Evolutionary conservation across 176 grass and related monocot genomes (phyloP), one percentile per base, ranked within the genome.

Genomic region (Otatea glauca): DNA sequence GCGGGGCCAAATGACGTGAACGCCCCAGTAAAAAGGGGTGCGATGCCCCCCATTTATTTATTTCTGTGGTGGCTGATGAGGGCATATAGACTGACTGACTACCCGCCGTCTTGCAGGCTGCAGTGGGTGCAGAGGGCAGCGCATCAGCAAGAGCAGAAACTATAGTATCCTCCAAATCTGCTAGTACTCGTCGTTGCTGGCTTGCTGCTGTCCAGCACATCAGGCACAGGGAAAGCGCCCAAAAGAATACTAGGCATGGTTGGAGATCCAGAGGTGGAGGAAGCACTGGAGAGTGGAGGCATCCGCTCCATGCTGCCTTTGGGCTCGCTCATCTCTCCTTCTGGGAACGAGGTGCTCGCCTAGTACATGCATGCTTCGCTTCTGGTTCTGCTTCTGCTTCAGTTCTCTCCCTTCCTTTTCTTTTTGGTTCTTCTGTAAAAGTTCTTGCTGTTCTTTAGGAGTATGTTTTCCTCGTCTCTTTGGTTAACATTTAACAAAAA

Each of bases 281-380:
- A 84, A 21, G 81, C 60, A 24, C 23, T 2, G 2, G 21, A 9
- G 56, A 62, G 8, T 0, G 77, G 72, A 0, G 60, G 85, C 43
- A 20, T 86, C 48, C 54, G 29, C 77, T 70, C 85, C 37, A 16
- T 71, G 41, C 70, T 93, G 9, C 72, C 88, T 45, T 16, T 74
- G 29, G 78, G 10, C 37, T 85, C 79, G 50, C 78, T 93, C 1
- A 12, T 86, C 82, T 82, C 61, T 63, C 85, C 91, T 29, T 75
- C 81, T 45, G 88, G 88, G 60, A 50, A 71, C 61, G 83, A 93
- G 91, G 91, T 93, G 67, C 65, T 65, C 10, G 16, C 16, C 38
- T 58, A 18, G 1, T 14, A 49, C 70, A 48, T 14, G 4, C 9
- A 11, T 60, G 25, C 25, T 32, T 1, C 27, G n/a, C 3, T 62